Conservation (phyloP, 2,329 filamentous ascomycete species). For the Lachnellula willkommii region DNA sequence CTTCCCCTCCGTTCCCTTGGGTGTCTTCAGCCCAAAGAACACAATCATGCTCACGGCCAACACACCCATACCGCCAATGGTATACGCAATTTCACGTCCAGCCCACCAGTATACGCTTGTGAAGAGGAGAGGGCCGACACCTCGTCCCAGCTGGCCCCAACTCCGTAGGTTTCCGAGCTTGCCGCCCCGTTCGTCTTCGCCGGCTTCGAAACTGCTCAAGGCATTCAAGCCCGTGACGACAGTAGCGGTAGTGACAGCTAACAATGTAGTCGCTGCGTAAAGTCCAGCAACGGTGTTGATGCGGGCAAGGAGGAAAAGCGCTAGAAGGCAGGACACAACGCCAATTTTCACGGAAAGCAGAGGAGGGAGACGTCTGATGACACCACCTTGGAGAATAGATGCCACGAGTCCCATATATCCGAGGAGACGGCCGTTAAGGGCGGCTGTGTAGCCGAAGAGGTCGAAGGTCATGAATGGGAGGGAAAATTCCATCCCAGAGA, state of each 20-base stretch:
- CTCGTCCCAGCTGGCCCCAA: conserved; percentile 81
- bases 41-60: conserved; percentile 65
- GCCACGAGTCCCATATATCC: conserved; percentile 89
- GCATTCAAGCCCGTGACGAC: conserved; percentile 93
- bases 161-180: conserved; percentile 79
- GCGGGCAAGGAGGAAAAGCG: conserved; percentile 73
- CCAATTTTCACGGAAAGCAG: conserved; percentile 75
- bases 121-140: conserved; percentile 81
- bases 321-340: conserved; percentile 67
- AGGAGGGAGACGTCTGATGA: conserved; percentile 79
- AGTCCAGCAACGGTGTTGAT: conserved; percentile 64
- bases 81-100: conserved; percentile 79
- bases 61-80: conserved; percentile 75
- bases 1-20: conserved; percentile 23
- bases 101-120: conserved; percentile 99
- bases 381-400: conserved; percentile 85
- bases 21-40: conserved; percentile 60
- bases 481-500: conserved; percentile 97
- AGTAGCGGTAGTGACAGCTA: conserved; percentile 87
- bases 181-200: conserved; percentile 71
- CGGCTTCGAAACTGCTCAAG: conserved; percentile 83
- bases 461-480: conserved; percentile 97
- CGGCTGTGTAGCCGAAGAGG: conserved; percentile 75
- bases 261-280: conserved; percentile 74
- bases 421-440: conserved; percentile 76